phyloP scores from a whole-genome alignment of 2,329 filamentous ascomycete genomes.

The Ceratocystis harringtonii region DNA sequence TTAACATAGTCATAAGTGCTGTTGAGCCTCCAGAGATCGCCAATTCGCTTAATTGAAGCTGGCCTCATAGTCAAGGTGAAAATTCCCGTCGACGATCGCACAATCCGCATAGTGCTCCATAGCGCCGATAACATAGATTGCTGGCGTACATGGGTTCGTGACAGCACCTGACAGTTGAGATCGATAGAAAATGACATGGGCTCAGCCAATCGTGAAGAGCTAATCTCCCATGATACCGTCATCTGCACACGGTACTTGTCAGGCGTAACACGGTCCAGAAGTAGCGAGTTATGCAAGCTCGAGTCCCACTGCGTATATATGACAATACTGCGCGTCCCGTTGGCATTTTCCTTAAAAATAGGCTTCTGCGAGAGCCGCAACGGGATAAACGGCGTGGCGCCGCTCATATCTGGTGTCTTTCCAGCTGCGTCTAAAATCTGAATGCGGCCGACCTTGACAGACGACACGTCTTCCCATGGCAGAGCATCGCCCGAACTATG shows the following conservation, averaged over 20 bases:
- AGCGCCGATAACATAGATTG: conserved; percentile 75
- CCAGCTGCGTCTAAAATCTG: conserved; percentile 72
- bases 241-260: conserved; percentile 87
- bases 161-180: conserved; percentile 67
- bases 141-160: conserved; percentile 69
- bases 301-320: conserved; percentile 95
- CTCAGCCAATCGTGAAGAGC: conserved; percentile 67
- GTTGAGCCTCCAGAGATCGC: conserved; percentile 92
- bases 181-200: conserved; percentile 78
- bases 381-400: conserved; percentile 48
- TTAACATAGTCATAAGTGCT: conserved; percentile 93
- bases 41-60: conserved; percentile 75
- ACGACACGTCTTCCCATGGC: conserved; percentile 72
- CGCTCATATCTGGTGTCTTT: conserved; percentile 65
- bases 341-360: conserved; percentile 67
- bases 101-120: conserved; percentile 71
- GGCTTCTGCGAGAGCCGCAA: conserved; percentile 67
- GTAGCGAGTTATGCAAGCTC: conserved; percentile 75
- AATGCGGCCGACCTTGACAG: conserved; percentile 64
- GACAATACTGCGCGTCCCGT: conserved; percentile 76
- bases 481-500: conserved; percentile 80
- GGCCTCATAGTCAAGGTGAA: conserved; percentile 80
- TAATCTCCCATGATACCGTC: conserved; percentile 71
- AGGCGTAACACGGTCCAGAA: conserved; percentile 85
- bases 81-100: conserved; percentile 72